Evolutionary conservation across 495 filamentous ascomycete species (phyloP), one percentile per base, ranked within the genome.

Genomic region (Hypoxylon crocopeplum): DNA sequence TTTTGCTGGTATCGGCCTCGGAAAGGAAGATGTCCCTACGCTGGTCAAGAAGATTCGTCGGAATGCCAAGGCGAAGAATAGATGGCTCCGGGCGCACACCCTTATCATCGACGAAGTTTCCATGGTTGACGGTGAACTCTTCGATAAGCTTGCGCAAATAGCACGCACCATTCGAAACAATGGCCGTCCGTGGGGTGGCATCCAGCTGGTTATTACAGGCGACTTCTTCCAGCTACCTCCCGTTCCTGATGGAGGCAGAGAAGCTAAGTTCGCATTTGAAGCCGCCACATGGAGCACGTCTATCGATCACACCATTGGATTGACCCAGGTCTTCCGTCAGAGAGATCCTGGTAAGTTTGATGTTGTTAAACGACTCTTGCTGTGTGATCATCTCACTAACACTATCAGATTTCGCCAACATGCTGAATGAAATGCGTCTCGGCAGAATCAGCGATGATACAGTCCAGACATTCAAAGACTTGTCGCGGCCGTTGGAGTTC

Each of bases 191-290:
- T 98, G 97, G 76, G 94, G 94, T 45, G 94, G 95, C 5, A 98
- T 98, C 39, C 94, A 98, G 68, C 81, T 98, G 24, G 83, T 98
- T 34, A 90, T 98, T 40, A 98, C 95, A 0, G 94, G 94, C 2
- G 94, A 98, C 69, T 98, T 98, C 72, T 98, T 98, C 72, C 94
- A 98, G 72, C 72, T 98, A 11, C 94, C 94, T 3, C 94, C 94
- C 1, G 94, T 98, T 1, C 92, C 94, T 3, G 96, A 79, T 16
- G 70, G 63, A 34, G 72, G 73, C 16, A 79, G 81, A 45, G 86
- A 84, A 27, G 78, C 86, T 34, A 96, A 90, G 68, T 98, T 98
- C 71, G 87, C 92, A 1, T 98, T 98, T 65, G 88, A 95, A 57
- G 93, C 93, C 6, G 84, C 83, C 2, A 93, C 91, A 0, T 98